phyloP scores from a whole-genome alignment of 2,329 filamentous ascomycete genomes.

The Zymoseptoria ardabiliae region DNA sequence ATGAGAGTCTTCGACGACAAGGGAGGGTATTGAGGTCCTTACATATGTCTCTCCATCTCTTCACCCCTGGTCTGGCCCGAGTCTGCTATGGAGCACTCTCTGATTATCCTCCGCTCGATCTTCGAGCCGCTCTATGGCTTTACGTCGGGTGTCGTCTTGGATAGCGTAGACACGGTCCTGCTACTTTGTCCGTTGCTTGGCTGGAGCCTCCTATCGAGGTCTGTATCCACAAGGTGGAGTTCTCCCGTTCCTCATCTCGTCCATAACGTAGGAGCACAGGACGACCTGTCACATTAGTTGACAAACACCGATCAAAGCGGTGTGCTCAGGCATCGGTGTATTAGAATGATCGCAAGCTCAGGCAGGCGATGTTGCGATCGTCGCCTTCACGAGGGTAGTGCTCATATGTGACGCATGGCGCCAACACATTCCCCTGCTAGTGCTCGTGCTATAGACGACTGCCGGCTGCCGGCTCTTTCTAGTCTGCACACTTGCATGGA shows the following conservation, averaged over 20 bases:
- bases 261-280: background rate
- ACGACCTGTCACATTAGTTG: background rate
- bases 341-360: background rate
- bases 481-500: background rate
- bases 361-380: background rate
- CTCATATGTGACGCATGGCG: background rate
- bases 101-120: background rate
- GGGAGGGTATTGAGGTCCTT: background rate
- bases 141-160: background rate
- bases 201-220: background rate
- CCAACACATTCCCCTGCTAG: background rate
- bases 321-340: background rate
- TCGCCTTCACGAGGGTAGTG: background rate
- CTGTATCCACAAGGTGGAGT: background rate
- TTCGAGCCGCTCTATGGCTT: background rate
- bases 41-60: constrained; percentile 1
- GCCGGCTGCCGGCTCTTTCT: background rate
- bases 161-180: background rate
- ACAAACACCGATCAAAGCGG: background rate
- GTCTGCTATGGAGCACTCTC: background rate
- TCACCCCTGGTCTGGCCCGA: background rate
- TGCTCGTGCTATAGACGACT: background rate
- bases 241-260: background rate
- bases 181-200: background rate
- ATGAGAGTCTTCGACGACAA: background rate